These are phyloP conservation scores for Blepharisma stoltei DNA, from an alignment of 73 alveolate genomes.

Conservation along the genomic window DNA sequence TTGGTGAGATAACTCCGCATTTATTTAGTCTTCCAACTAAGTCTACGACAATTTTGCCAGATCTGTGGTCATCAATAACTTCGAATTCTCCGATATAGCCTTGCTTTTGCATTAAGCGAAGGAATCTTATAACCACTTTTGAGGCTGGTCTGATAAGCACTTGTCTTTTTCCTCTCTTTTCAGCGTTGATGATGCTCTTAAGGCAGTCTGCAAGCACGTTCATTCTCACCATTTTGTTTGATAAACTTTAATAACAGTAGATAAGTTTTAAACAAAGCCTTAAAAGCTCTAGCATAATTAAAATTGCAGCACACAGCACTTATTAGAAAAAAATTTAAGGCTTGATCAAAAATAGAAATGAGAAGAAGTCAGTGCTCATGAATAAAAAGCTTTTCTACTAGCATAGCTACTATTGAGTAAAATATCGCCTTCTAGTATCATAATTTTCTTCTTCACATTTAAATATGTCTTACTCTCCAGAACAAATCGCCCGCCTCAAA, in stretches of 20 bases:
- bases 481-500: slow-evolving; percentile 46
- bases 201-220: slow-evolving; percentile 91
- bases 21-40: slow-evolving; percentile 93
- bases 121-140: slow-evolving; percentile 94
- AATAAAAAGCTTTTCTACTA: no score
- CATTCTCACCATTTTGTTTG: slow-evolving; percentile 84
- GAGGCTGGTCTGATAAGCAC: slow-evolving; percentile 93
- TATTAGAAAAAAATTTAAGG: no score
- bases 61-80: slow-evolving; percentile 96
- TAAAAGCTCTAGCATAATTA: no score
- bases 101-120: slow-evolving; percentile 92
- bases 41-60: slow-evolving; percentile 94
- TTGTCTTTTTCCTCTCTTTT: slow-evolving; percentile 86
- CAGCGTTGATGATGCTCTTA: slow-evolving; percentile 94
- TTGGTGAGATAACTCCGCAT: slow-evolving; percentile 98
- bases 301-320: no score
- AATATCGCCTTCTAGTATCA: no score
- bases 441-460: no score
- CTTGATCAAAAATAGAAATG: no score
- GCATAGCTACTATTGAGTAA: no score
- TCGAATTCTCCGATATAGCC: slow-evolving; percentile 97
- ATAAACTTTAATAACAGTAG: no score
- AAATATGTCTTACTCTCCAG: slow-evolving; percentile 34
- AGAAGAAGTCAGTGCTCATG: no score
- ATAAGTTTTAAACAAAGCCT: no score